phyloP scores from a whole-genome alignment of 192 early-diverging fungal species.

The Backusella circina region DNA sequence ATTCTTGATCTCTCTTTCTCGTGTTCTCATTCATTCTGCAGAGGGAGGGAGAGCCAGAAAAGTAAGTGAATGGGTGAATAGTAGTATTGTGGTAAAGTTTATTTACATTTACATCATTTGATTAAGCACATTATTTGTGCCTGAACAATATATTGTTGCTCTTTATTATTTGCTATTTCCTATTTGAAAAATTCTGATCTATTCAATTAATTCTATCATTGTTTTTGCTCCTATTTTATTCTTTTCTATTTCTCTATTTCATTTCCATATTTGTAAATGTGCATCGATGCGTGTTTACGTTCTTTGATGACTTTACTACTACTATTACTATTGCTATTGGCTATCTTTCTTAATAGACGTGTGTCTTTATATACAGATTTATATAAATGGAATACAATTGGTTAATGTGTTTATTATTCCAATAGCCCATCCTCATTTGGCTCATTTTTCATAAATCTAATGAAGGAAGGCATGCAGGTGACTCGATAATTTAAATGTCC shows the following conservation, averaged over 20 bases:
- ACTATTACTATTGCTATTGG: not conserved
- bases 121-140: not conserved
- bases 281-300: not conserved
- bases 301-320: not conserved
- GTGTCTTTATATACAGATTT: too few relatives aligned
- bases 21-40: not conserved
- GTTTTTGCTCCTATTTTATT: not conserved
- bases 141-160: not conserved
- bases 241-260: not conserved
- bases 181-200: not conserved
- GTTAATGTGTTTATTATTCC: too few relatives aligned
- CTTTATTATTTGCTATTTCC: not conserved
- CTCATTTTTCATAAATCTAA: not conserved
- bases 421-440: not conserved
- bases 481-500: not conserved
- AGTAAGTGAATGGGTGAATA: not conserved
- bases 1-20: not conserved
- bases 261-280: not conserved
- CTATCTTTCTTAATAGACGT: too few relatives aligned
- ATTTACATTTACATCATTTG: not conserved
- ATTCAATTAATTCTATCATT: not conserved
- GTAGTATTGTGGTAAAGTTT: not conserved
- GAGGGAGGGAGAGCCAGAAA: not conserved
- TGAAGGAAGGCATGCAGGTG: not conserved
- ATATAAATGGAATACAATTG: too few relatives aligned